phyloP scores from a whole-genome alignment of 495 filamentous ascomycete species.

The Penicillium antarcticum region DNA sequence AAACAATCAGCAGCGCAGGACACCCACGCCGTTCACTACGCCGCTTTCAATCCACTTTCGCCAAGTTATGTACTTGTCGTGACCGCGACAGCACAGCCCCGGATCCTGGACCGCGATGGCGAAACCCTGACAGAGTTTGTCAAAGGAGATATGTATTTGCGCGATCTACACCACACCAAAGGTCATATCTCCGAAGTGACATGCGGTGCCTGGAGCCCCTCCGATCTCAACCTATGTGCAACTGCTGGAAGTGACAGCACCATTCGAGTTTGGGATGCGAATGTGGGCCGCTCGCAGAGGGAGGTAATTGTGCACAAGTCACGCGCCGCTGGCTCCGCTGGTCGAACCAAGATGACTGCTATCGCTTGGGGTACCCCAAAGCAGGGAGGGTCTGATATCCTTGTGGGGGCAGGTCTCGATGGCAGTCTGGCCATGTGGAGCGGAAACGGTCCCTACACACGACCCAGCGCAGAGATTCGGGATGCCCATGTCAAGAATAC shows the following conservation, averaged over 20 bases:
- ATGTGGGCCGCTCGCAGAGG: conserved; percentile 79
- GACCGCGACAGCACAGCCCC: conserved; percentile 82
- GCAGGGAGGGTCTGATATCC: conserved; percentile 73
- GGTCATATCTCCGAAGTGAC: conserved; percentile 90
- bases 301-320: conserved; percentile 96
- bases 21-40: conserved; percentile 81
- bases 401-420: conserved; percentile 85
- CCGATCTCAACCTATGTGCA: conserved; percentile 74
- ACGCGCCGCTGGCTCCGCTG: conserved; percentile 75
- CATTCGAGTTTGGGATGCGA: conserved; percentile 93
- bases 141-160: conserved; percentile 97
- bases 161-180: conserved; percentile 95
- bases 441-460: conserved; percentile 81
- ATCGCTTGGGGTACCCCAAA: conserved; percentile 79
- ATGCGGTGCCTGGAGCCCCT: conserved; percentile 84
- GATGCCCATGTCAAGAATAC: conserved; percentile 81
- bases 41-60: conserved; percentile 79
- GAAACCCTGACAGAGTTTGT: conserved; percentile 79
- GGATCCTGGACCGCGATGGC: conserved; percentile 84
- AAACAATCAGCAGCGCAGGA: conserved; percentile 73
- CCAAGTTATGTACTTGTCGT: conserved; percentile 82
- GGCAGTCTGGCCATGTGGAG: conserved; percentile 90
- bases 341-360: conserved; percentile 89
- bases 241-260: conserved; percentile 94
- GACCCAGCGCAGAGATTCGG: conserved; percentile 80